Evolutionary conservation across 2,329 filamentous ascomycete species (phyloP).

Genomic region (Fusarium ramigenum): DNA sequence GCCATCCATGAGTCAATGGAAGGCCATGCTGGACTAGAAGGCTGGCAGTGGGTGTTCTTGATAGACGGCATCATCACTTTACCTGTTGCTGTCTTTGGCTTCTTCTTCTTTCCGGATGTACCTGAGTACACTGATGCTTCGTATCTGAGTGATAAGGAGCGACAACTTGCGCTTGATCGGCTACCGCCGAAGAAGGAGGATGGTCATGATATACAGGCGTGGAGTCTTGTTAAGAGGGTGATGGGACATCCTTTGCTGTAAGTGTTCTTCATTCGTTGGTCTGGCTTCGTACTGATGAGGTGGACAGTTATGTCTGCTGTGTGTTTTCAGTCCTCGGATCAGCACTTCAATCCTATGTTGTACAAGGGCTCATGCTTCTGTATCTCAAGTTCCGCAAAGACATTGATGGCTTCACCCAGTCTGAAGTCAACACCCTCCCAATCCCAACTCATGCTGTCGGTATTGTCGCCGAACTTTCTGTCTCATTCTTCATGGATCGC

Average conservation of each 20-base stretch:
- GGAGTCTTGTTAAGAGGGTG: constrained; percentile 44
- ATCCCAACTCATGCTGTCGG: constrained; percentile 40
- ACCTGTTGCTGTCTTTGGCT: constrained; percentile 34
- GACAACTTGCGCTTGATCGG: constrained; percentile 45
- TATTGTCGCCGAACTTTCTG: constrained; percentile 34
- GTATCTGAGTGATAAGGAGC: constrained; percentile 48
- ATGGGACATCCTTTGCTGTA: constrained; percentile 43
- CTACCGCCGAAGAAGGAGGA: constrained; percentile 47
- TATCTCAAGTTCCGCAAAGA: constrained; percentile 38
- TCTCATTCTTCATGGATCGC: constrained; percentile 35
- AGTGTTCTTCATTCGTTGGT: not conserved
- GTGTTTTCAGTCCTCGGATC: constrained; percentile 45
- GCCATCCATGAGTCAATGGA: constrained; percentile 48
- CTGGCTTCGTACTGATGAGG: not conserved
- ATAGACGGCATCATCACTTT: constrained; percentile 36
- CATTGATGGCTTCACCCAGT: constrained; percentile 32
- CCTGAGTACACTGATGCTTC: constrained; percentile 50
- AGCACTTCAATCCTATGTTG: constrained; percentile 35
- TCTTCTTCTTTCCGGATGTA: constrained; percentile 35
- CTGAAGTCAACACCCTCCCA: constrained; percentile 41
- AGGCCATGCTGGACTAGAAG: constrained; percentile 51
- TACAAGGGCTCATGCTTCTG: constrained; percentile 40
- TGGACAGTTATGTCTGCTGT: constrained; percentile 14
- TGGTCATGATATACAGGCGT: constrained; percentile 46
- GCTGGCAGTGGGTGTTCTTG: constrained; percentile 59